Evolutionary conservation across 192 early-diverging fungal species (phyloP), one percentile per base, ranked within the genome.

Genomic region (Backusella mclennaniae): DNA sequence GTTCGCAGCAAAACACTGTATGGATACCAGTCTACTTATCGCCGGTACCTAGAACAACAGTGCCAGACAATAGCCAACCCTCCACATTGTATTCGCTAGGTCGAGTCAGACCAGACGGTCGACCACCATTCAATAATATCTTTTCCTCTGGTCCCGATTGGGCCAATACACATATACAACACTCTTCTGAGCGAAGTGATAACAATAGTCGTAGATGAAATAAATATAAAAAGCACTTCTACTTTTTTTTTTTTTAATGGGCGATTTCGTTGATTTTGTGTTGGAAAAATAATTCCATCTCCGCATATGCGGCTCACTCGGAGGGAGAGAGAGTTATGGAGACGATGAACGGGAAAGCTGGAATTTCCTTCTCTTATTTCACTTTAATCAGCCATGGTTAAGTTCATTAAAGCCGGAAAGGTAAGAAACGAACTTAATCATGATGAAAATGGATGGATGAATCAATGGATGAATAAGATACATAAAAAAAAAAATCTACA

Each of bases 311-410:
- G 33, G 33, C 33, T 3, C 33, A 26, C 7, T 9, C 7, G n/a
- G 52, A 56, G 21, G 1, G 53, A 6, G 44, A 49, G 44, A 4
- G 6, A 26, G 56, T 26, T 59, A 59, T 59, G 9, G 56, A 59
- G 56, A 26, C n/a, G 56, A 59, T 21, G 21, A 59, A 59, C 56
- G 56, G 23, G 56, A 59, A 59, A 59, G 23, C 56, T 59, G 23
- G 56, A 59, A 59, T 59, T 59, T 59, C 56, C 56, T 59, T 59
- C 56, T 59, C 56, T 59, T 59, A 59, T 59, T 59, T 59, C 56
- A 59, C 56, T 59, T 59, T 59, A 59, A 59, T 59, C 56, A 59
- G 56, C 56, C 56, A 59, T 59, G 56, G 56, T 59, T 23, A 59
- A 59, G 56, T 59, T 59, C 56, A 59, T 59, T 59, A 59, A 59